Evolutionary conservation across 768 basidiomycete genomes (phyloP).

Genomic region (Amanita rimosa): DNA sequence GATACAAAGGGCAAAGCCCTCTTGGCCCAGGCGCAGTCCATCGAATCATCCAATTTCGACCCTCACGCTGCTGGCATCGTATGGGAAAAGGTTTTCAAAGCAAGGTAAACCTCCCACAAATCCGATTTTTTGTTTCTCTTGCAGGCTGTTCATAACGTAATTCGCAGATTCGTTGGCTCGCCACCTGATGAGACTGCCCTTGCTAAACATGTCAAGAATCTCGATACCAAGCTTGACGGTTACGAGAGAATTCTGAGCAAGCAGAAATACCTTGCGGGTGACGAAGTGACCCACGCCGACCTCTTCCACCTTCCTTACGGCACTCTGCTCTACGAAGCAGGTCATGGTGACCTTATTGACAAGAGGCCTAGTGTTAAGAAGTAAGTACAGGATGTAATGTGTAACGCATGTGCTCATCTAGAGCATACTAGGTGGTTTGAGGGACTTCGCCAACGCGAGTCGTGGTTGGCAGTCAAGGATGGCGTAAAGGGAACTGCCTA

Average conservation of each 20-base stretch:
- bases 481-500: not conserved
- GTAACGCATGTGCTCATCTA: not conserved
- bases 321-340: slow-evolving; percentile 11
- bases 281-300: slow-evolving; percentile 47
- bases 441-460: not conserved
- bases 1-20: slow-evolving; percentile 25
- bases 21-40: slow-evolving; percentile 41
- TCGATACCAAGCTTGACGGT: slow-evolving; percentile 34
- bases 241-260: slow-evolving; percentile 49
- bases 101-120: slow-evolving; percentile 21
- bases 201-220: slow-evolving; percentile 5
- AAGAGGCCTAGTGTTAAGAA: slow-evolving; percentile 31
- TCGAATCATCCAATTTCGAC: slow-evolving; percentile 47
- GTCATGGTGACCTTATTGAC: slow-evolving; percentile 17
- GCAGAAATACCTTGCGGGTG: slow-evolving; percentile 44
- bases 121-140: not conserved
- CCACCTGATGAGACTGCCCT: slow-evolving; percentile 18
- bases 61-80: slow-evolving; percentile 28
- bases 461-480: not conserved
- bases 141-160: not conserved
- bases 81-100: slow-evolving; percentile 38
- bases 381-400: slow-evolving; percentile 24
- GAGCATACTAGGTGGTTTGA: not conserved
- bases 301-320: slow-evolving; percentile 43
- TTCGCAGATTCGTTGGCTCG: slow-evolving; percentile 11